Base-by-base conservation (phyloP, 441 rosid genomes). In the Capsella rubella region DNA sequence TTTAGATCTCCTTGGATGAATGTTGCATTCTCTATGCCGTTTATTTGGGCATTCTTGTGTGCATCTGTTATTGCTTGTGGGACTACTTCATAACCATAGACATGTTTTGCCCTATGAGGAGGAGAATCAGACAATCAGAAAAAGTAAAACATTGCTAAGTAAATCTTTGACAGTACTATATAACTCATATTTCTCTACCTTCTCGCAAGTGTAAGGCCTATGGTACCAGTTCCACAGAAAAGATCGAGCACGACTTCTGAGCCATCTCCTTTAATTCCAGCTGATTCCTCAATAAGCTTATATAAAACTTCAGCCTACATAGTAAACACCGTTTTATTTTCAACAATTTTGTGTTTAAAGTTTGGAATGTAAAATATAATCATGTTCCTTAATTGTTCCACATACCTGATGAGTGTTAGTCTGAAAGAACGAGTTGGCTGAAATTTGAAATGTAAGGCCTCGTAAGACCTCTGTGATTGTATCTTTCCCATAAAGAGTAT, bases 341-440 rank as follows among this genome's bases (percentile, higher is more conserved):
- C 8, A 8, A 27, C 47, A 27, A 34, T 47, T 29, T 5, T 25
- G 3, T 40, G 57, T 13, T 40, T 43, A 43, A 43, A 18, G 42
- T 43, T 65, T 71, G 39, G 3, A 8, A 21, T 51, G 40, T 42
- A 15, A 15, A 45, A 43, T 13, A 51, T 29, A 29, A 14, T 27
- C 46, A 58, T 32, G 58, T 71, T n/a, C 14, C 70, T 11, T 52
- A 51, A 10, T 11, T 39, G 61, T 50, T 67, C 6, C 15, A 47
- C 43, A 15, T 82, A 90, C 99, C 97, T 95, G 99, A 75, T 15
- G 71, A 64, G 99, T 85, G 80, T 95, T 95, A 72, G 97, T 95
- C 77, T 92, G 97, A 79, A 95, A 95, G 74, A 95, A 95, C 18
- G 99, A 95, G 81, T 95, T 95, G 82, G 99, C 97, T 3, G 99